Conservation (phyloP, 345 rosid genomes). For the Hevea brasiliensis region DNA sequence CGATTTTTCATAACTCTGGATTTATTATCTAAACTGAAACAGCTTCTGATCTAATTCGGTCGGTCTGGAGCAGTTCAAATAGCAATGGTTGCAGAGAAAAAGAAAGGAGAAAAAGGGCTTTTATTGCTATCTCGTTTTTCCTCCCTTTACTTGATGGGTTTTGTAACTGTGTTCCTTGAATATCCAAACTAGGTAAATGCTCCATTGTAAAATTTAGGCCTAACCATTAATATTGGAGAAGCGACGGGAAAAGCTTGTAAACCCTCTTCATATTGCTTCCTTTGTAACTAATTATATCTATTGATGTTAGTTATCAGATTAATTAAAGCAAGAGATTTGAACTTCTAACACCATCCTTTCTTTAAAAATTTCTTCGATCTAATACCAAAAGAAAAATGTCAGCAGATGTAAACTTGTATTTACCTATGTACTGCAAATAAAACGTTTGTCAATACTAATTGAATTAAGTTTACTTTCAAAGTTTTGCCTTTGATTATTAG, state of each 20-base stretch:
- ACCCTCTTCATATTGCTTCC: neutral
- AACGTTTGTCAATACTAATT: neutral
- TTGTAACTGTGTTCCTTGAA: slow-evolving; percentile 26
- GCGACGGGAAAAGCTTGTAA: slow-evolving; percentile 1
- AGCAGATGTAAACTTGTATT: no score
- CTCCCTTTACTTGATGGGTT: slow-evolving; percentile 1
- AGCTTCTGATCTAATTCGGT: no score
- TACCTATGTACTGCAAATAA: neutral
- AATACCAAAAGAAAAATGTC: neutral
- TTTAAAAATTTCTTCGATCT: no score
- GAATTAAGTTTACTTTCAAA: neutral
- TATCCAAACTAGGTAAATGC: slow-evolving; percentile 26
- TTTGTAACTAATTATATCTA: neutral
- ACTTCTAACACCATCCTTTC: neutral
- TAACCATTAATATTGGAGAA: no score
- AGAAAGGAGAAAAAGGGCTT: slow-evolving; percentile 15
- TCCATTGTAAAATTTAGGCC: no score
- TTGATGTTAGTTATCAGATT: neutral
- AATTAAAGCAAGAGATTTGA: neutral
- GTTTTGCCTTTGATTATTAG: neutral
- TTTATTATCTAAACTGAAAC: no score
- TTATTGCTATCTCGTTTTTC: slow-evolving; percentile 2
- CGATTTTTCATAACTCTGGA: no score
- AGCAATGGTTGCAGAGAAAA: no score
- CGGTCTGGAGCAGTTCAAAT: no score